Base-by-base conservation (phyloP, 257 asterid genomes). In the Petunia secreta region DNA sequence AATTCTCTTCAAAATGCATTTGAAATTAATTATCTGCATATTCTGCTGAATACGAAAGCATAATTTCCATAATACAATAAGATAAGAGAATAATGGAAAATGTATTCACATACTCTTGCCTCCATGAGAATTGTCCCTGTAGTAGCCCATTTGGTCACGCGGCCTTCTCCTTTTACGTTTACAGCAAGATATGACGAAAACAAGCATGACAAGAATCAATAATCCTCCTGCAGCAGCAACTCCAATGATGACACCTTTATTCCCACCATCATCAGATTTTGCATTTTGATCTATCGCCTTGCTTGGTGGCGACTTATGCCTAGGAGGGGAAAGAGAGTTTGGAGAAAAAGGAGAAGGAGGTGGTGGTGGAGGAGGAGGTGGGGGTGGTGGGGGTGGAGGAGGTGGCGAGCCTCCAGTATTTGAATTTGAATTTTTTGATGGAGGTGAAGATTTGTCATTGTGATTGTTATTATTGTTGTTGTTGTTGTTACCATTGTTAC, bases 161-260 rank as follows among this genome's bases (percentile, higher is more conserved):
- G 84, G 78, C 87, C 80, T 90, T 77, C 96, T 83, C 83, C 85
- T 93, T 84, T 86, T 93, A 73, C 87, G 90, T 64, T 60, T 88
- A 39, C 82, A 48, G 34, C 92, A 88, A 60, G 83, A 82, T 37
- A 90, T 25, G 71, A 89, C 39, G 57, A 86, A 82, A 37, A 84
- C 86, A 9, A 93, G 58, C 87, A 91, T 52, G 11, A 91, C 38
- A 13, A 89, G 63, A 15, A 93, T 81, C 78, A 95, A 74, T 10
- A 95, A 69, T 71, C 85, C 93, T 2, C 87, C 95, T 1, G 91
- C 97, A 0, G 87, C 93, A 0, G 92, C 92, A n/a, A 81, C 91
- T 80, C 98, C 98, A 0, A 88, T 91, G 39, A 91, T 85, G 10
- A 92, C 50, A 60, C 82, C 79, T 10, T 7, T 82, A 13, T 68